phyloP scores from a whole-genome alignment of 2,329 filamentous ascomycete genomes.

The Penicillium corylophilum region DNA sequence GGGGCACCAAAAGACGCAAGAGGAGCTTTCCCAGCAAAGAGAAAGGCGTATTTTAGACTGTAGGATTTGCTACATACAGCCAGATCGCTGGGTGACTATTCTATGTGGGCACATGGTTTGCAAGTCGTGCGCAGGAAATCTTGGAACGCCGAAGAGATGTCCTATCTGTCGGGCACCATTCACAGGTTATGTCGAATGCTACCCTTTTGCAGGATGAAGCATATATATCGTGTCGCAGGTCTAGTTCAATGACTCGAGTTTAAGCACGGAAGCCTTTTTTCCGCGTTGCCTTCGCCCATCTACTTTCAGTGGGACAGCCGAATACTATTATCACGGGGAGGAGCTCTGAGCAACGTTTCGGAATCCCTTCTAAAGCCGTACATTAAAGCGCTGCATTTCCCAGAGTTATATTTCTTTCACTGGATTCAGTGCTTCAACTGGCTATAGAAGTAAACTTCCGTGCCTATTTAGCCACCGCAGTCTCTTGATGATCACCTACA shows the following conservation, averaged over 20 bases:
- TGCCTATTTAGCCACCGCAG: too few species aligned
- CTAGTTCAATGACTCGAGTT: background rate
- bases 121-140: background rate
- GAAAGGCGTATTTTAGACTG: background rate
- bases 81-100: background rate
- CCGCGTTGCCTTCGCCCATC: too few species aligned
- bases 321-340: background rate
- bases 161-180: background rate
- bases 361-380: background rate
- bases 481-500: too few species aligned
- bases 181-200: background rate
- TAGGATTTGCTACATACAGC: background rate
- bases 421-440: too few species aligned
- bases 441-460: too few species aligned
- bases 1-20: slow-evolving; percentile 10
- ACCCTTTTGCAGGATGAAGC: background rate
- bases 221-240: background rate
- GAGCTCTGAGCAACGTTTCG: background rate
- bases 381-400: background rate
- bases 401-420: background rate
- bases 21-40: slow-evolving; percentile 3
- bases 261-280: too few species aligned
- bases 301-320: background rate
- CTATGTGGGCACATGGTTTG: background rate
- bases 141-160: background rate